Percentiles rank a stretch among this genome's conserved stretches.
These are phyloP conservation scores for Xylaria sp. DNA, from an alignment of 2,329 filamentous ascomycete genomes.

Conservation along the genomic window DNA sequence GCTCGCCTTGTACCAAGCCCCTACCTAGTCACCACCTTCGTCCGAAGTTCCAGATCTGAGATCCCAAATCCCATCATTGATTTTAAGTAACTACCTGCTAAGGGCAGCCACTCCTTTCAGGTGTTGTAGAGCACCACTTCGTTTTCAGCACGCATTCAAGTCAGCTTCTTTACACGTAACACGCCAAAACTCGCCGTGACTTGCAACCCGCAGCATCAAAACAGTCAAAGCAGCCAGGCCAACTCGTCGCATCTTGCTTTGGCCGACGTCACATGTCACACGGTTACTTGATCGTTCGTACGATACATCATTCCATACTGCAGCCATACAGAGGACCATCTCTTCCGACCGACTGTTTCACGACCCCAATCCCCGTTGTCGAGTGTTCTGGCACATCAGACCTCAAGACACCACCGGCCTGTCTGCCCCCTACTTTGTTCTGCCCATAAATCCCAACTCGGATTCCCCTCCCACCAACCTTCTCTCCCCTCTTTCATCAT, in stretches of 20 bases:
- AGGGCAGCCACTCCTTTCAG: conserved; percentile 1
- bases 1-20: conserved; percentile 20
- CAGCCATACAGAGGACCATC: conserved; percentile 37
- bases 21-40: neutral
- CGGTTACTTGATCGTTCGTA: conserved; percentile 32
- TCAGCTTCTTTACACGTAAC: conserved; percentile 24
- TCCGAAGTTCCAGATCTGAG: conserved; percentile 10
- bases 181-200: neutral
- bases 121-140: conserved; percentile 24
- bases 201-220: neutral
- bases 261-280: conserved; percentile 30
- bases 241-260: conserved; percentile 18
- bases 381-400: conserved; percentile 9
- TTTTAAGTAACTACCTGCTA: neutral
- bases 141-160: conserved; percentile 29
- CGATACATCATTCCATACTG: conserved; percentile 38
- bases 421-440: neutral
- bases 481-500: conserved; percentile 22
- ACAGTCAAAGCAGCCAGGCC: neutral
- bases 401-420: neutral
- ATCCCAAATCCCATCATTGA: conserved; percentile 11
- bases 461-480: neutral
- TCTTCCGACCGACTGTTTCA: conserved; percentile 34
- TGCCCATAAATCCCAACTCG: conserved; percentile 14
- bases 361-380: conserved; percentile 8